Conservation (phyloP, 345 rosid species). For the Ceriops zippeliana region DNA sequence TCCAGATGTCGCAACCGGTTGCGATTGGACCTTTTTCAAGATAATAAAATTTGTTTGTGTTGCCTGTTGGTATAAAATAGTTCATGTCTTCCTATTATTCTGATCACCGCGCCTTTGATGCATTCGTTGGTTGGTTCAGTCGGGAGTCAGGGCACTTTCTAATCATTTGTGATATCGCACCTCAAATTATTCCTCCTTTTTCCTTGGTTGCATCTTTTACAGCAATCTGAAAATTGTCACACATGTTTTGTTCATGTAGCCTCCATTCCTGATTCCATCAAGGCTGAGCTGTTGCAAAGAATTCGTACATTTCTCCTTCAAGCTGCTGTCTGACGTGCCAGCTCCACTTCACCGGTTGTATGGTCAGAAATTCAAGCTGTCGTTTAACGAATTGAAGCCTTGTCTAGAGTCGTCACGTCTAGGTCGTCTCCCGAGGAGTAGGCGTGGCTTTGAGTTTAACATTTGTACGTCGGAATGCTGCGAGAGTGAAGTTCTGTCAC, state of each 20-base stretch:
- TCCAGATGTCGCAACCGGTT: not conserved
- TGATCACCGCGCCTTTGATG: not conserved
- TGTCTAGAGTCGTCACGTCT: not conserved
- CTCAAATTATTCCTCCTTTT: not conserved
- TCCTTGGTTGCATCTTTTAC: not conserved
- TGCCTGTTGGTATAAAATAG: not conserved
- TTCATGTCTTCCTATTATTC: not conserved
- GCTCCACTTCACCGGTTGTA: constrained; percentile 1
- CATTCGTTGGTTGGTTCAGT: not conserved
- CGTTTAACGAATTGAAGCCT: constrained; percentile 6
- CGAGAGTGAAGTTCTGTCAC: not conserved
- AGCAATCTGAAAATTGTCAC: not conserved
- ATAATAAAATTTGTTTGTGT: not conserved
- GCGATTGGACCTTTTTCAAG: not conserved
- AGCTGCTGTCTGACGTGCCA: constrained; percentile 32
- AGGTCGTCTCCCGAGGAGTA: not conserved
- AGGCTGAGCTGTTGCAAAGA: constrained; percentile 65
- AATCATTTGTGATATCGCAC: too few relatives aligned
- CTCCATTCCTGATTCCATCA: constrained; percentile 62
- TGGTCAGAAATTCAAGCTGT: not conserved
- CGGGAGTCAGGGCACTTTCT: not conserved
- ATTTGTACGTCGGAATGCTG: not conserved
- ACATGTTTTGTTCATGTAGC: constrained; percentile 37
- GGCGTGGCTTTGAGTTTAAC: not conserved
- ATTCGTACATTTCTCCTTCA: constrained; percentile 52